Evolutionary conservation across 805 yeast genomes (phyloP).

Genomic region (Lachancea sp.): DNA sequence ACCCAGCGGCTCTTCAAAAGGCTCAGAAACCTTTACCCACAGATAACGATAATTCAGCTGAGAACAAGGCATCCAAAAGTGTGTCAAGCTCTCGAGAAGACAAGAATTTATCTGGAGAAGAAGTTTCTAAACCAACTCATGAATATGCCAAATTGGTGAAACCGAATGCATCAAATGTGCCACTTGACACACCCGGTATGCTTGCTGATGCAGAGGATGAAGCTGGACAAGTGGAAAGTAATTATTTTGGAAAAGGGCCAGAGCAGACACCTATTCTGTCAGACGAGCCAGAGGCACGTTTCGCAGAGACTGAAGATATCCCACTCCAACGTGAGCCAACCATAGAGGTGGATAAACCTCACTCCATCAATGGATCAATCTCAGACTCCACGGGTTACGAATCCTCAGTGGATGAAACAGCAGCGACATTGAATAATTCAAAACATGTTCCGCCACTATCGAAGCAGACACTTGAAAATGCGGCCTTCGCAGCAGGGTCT

Average conservation of each 20-base stretch:
- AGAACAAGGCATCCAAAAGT: background rate
- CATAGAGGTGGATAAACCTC: background rate
- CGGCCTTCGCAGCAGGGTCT: background rate
- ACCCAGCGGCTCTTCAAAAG: constrained; percentile 32
- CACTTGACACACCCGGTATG: constrained; percentile 47
- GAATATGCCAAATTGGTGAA: constrained; percentile 8
- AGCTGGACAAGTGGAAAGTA: constrained; percentile 15
- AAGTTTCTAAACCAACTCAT: constrained; percentile 7
- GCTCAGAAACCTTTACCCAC: constrained; percentile 12
- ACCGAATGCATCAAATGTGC: constrained; percentile 3
- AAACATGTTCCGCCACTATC: background rate
- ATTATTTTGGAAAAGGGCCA: constrained; percentile 4
- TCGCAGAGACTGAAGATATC: background rate
- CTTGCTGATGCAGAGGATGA: constrained; percentile 61
- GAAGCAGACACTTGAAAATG: background rate
- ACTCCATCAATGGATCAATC: background rate
- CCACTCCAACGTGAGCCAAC: background rate
- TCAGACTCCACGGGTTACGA: constrained; percentile 17
- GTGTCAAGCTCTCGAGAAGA: constrained; percentile 4
- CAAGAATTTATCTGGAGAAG: background rate
- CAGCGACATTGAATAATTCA: constrained; percentile 3
- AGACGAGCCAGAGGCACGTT: background rate
- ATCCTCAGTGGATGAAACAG: constrained; percentile 17
- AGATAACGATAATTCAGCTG: background rate
- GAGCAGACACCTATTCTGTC: background rate